Base-by-base conservation (phyloP, 2,329 filamentous ascomycete species). In the Thielaviopsis punctulata region DNA sequence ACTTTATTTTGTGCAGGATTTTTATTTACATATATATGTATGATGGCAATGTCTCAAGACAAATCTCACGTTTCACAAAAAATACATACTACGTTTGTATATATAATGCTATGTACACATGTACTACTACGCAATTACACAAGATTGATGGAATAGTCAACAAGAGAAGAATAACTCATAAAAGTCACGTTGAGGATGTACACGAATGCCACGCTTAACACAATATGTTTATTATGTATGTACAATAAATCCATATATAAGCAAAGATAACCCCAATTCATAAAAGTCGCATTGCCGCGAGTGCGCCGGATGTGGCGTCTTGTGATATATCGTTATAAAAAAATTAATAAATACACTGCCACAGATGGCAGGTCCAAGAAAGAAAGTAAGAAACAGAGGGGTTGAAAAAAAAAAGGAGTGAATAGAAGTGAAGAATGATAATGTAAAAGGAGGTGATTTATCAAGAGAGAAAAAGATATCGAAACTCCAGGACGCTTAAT, bases 301-400 rank as follows among this genome's bases (percentile, higher is more conserved):
- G 43, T 33, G 9, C 41, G 45, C 13, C 21, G n/a, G 3, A 18
- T 43, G 12, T 19, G 19, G 25, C 24, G 39, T 36, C 19, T 36
- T 43, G 48, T 44, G 44, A 39, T 49, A 52, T 46, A 52, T 54
- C 33, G 48, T 51, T 12, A 51, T 24, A 48, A 10, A 18, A 23
- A 33, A 43, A 45, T 18, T 13, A 22, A 8, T 9, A 22, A 33
- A 52, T 12, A 21, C 24, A 13, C 8, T 24, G 45, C 36, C 45
- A 19, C 18, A 24, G 22, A 7, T 24, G 21, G 22, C 19, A 41
- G 24, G 25, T 8, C 9, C 39, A 41, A 25, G n/a, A 36, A 46
- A 15, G 15, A 49, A 43, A 41, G n/a, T 3, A 21, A 39, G 46
- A 24, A 10, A 49, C 24, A 48, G 13, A 15, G 49, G 23, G 44